phyloP scores from a whole-genome alignment of 2,329 filamentous ascomycete species.

The Madurella fahalii region DNA sequence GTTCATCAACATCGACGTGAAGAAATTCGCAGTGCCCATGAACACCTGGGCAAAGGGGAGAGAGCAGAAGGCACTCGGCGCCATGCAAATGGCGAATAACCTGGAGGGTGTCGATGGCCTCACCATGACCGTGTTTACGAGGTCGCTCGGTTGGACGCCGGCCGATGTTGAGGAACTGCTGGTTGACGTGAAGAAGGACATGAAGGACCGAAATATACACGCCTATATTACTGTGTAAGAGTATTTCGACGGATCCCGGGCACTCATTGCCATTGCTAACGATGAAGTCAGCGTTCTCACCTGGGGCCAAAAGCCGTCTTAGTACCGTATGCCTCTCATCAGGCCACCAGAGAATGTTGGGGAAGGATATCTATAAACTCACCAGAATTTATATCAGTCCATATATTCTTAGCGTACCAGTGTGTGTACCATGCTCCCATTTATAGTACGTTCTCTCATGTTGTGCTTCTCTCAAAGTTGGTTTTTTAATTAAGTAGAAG shows the following conservation, averaged over 20 bases:
- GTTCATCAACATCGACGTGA: conserved; percentile 30
- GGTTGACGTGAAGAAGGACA: conserved; percentile 13
- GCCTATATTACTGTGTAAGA: conserved; percentile 10
- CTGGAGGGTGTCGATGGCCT: conserved; percentile 29
- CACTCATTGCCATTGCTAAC: neutral
- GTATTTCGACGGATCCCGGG: neutral
- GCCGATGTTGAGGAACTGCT: conserved; percentile 25
- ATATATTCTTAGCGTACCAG: no score
- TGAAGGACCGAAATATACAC: conserved; percentile 9
- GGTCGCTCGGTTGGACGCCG: conserved; percentile 25
- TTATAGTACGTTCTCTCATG: no score
- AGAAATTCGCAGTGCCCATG: conserved; percentile 27
- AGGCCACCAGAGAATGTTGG: neutral
- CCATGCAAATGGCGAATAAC: conserved; percentile 31
- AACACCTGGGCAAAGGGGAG: conserved; percentile 31
- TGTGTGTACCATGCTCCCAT: no score
- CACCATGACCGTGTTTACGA: conserved; percentile 28
- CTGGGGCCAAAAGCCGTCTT: conserved; percentile 10
- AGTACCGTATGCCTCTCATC: neutral
- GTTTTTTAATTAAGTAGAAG: no score
- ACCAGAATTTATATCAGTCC: no score
- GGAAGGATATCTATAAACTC: no score
- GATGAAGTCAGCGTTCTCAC: neutral
- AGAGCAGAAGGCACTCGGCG: conserved; percentile 27
- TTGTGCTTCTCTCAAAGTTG: no score